A percentile compares a stretch with the other conserved stretches of the same genome.
Conservation (phyloP, 2,329 filamentous ascomycete species). For the Daldinia eschscholtzii region DNA sequence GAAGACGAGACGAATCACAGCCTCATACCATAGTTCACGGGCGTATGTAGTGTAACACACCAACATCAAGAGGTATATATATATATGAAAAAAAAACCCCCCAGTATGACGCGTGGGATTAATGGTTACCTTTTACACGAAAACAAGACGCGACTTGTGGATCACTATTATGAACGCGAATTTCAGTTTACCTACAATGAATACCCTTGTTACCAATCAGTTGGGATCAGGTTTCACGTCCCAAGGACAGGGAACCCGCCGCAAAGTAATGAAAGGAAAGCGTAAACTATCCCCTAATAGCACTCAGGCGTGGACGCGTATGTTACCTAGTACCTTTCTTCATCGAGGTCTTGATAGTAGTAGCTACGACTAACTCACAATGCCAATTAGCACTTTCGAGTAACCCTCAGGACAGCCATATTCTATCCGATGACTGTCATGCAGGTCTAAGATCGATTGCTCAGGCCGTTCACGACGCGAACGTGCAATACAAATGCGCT, state of each 20-base stretch:
- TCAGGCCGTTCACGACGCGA: constrained; percentile 20
- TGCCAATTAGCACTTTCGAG: neutral
- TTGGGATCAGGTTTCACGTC: neutral
- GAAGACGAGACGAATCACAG: constrained; percentile 6
- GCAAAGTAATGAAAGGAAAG: constrained; percentile 14
- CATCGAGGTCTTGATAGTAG: neutral
- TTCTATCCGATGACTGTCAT: constrained; percentile 15
- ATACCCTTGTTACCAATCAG: neutral
- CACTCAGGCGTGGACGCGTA: constrained; percentile 30
- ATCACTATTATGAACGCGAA: neutral
- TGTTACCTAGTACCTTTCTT: neutral
- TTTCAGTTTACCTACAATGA: neutral
- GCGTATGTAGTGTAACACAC: constrained; percentile 25
- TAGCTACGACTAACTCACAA: constrained; percentile 4
- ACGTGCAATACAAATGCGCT: constrained; percentile 24
- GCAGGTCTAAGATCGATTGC: constrained; percentile 20
- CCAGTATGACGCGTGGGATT: constrained; percentile 7
- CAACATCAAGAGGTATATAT: neutral
- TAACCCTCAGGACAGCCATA: neutral
- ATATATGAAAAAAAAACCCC: neutral
- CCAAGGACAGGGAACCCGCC: neutral
- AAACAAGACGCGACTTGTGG: constrained; percentile 15
- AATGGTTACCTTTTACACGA: constrained; percentile 7
- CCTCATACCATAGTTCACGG: constrained; percentile 1
- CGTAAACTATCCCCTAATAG: constrained; percentile 6